phyloP scores from a whole-genome alignment of 2,329 filamentous ascomycete genomes.

The Stromatinia cepivora region DNA sequence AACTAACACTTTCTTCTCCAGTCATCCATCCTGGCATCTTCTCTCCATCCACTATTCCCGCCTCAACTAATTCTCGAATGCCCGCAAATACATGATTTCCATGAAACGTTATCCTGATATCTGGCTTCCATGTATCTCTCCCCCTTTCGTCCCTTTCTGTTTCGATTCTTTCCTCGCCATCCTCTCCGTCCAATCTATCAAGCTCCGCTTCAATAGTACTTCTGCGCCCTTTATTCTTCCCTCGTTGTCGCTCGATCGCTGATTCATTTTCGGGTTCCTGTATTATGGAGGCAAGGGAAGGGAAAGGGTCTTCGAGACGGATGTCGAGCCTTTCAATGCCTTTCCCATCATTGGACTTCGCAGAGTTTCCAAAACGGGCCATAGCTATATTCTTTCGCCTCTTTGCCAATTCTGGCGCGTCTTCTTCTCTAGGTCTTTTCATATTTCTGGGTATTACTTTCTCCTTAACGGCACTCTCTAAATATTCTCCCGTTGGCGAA shows the following conservation, averaged over 20 bases:
- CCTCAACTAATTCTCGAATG: conserved; percentile 73
- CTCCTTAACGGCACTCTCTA: conserved; percentile 30
- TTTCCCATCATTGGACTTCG: conserved; percentile 54
- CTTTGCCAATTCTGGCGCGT: conserved; percentile 49
- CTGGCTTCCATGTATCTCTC: conserved; percentile 52
- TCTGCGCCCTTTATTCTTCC: conserved; percentile 36
- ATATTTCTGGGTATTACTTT: conserved; percentile 25
- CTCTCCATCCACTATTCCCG: conserved; percentile 71
- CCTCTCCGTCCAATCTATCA: conserved; percentile 36
- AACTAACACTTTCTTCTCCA: conserved; percentile 78
- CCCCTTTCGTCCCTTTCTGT: conserved; percentile 23
- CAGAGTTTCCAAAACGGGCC: conserved; percentile 69
- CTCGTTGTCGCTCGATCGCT: conserved; percentile 30
- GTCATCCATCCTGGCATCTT: conserved; percentile 90
- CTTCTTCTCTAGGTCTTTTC: conserved; percentile 38
- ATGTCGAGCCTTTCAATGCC: conserved; percentile 64
- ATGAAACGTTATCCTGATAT: conserved; percentile 66
- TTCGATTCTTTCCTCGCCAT: conserved; percentile 34
- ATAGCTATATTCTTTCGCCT: conserved; percentile 61
- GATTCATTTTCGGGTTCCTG: conserved; percentile 32
- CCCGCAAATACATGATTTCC: conserved; percentile 81
- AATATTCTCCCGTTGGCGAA: conserved; percentile 25
- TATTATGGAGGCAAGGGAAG: conserved; percentile 34
- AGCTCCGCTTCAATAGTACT: conserved; percentile 33
- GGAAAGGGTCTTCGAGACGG: conserved; percentile 59